These are phyloP conservation scores for Clitopilus hobsonii DNA, from an alignment of 768 basidiomycete species.

Conservation along the genomic window DNA sequence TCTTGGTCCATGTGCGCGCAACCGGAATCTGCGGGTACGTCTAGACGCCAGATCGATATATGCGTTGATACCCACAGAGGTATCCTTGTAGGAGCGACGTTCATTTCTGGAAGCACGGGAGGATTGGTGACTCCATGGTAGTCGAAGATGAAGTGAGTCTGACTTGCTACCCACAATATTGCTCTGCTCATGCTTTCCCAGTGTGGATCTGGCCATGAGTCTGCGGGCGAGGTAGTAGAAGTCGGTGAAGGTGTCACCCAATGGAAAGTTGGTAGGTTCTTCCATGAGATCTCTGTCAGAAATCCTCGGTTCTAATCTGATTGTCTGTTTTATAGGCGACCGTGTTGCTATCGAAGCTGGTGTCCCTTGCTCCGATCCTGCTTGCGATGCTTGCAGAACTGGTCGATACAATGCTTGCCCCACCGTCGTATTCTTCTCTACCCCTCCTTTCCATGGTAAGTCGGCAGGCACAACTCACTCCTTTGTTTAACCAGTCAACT, in stretches of 20 bases:
- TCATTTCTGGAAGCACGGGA: constrained; percentile 70
- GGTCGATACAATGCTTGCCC: constrained; percentile 64
- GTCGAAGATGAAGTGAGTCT: constrained; percentile 58
- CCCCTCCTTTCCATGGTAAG: constrained; percentile 61
- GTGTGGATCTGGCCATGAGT: constrained; percentile 71
- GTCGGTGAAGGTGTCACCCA: constrained; percentile 62
- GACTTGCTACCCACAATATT: background rate
- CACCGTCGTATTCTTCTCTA: constrained; percentile 63
- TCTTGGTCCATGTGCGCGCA: constrained; percentile 60
- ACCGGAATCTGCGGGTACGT: constrained; percentile 68
- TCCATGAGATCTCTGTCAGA: background rate
- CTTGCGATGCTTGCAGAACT: constrained; percentile 58
- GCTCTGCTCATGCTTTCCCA: constrained; percentile 14
- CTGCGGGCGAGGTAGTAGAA: constrained; percentile 62
- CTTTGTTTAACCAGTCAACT: constrained; percentile 1
- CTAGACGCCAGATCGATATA: background rate
- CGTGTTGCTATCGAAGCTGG: constrained; percentile 67
- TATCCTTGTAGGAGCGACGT: constrained; percentile 51
- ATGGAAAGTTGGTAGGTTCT: constrained; percentile 53
- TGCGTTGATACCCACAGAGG: background rate
- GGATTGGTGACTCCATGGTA: constrained; percentile 66
- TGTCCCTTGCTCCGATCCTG: constrained; percentile 60
- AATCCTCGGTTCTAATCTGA: background rate
- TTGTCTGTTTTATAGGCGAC: constrained; percentile 36
- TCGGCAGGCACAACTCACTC: background rate